phyloP scores from a whole-genome alignment of 148 eudicot species.

The Nepenthes mirabilis region DNA sequence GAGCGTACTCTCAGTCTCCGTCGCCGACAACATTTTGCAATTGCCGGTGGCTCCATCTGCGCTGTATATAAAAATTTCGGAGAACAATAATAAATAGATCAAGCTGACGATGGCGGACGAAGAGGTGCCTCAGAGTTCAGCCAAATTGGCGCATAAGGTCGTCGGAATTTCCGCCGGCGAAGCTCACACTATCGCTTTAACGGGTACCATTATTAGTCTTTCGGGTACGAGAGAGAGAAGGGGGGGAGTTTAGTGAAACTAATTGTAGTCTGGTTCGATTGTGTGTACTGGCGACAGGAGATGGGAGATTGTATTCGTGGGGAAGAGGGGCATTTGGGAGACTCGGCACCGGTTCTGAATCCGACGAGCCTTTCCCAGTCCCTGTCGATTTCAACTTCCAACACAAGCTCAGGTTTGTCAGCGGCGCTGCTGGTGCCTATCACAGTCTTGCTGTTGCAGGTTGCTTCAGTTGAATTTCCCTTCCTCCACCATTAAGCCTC shows the following conservation, averaged over 20 bases:
- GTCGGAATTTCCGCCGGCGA: constrained; percentile 61
- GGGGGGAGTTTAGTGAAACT: neutral
- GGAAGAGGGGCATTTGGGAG: constrained; percentile 82
- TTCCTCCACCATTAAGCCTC: neutral
- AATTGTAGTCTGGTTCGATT: neutral
- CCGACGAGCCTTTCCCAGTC: constrained; percentile 37
- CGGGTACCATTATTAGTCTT: constrained; percentile 19
- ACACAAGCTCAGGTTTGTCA: constrained; percentile 24
- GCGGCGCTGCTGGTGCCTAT: constrained; percentile 72
- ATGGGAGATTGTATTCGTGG: constrained; percentile 74
- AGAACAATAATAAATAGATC: too few species aligned
- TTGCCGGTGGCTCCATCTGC: too few species aligned
- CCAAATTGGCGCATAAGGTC: constrained; percentile 25
- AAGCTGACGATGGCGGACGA: constrained; percentile 2
- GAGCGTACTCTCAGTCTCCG: too few species aligned
- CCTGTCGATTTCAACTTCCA: constrained; percentile 19
- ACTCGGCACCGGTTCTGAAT: constrained; percentile 60
- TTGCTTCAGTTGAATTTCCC: constrained; percentile 1
- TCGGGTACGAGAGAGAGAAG: neutral
- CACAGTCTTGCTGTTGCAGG: constrained; percentile 86
- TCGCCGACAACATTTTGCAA: too few species aligned
- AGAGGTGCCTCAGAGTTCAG: constrained; percentile 1
- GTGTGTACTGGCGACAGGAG: constrained; percentile 17
- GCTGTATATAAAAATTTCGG: too few species aligned
- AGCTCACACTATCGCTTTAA: constrained; percentile 72